Base-by-base conservation (phyloP, 768 basidiomycete species). In the Amanita exitialis region DNA sequence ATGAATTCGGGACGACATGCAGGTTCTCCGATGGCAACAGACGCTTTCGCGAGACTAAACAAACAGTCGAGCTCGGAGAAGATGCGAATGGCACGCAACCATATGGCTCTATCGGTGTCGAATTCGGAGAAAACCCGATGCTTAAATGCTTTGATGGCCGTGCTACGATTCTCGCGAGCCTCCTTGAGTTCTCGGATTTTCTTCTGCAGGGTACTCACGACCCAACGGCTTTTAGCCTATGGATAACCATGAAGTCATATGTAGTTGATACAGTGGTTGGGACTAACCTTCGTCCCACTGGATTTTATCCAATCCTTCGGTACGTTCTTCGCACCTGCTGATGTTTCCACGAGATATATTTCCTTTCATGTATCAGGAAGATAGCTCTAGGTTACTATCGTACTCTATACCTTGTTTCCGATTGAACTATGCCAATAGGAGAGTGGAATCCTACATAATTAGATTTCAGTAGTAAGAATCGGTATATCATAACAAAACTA, bases 51-150 rank as follows among this genome's bases (percentile, higher is more conserved):
- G 43, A 98, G 69, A 57, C 90, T 90, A 64, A 95, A 82, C 18
- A 99, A 69, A 64, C 96, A 99, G 64, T 99, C 96, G n/a, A 99
- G 74, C 68, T 99, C 94, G 6, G 96, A 86, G 45, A 95, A 77
- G 13, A 90, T 82, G 34, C 90, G 80, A 55, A 93, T 75, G 9
- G 84, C 80, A n/a, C 83, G 79, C 60, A 93, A 66, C 90, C 90
- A 95, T 13, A 85, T 67, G 12, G 77, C 73, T 39, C 89, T 82
- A 61, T 94, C 89, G 3, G 75, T 66, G 62, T 91, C 89, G 58
- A 94, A 93, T 65, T 91, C 88, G 25, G 72, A 77, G 58, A 76
- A 95, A 15, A 94, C 69, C 35, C 83, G 78, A 60, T 72, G 77
- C 62, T 85, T 89, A 72, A 97, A 99, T 8, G 79, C 76, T 63